Conservation (phyloP, 202 grass and related monocot species). For the Carex sylvatica region DNA sequence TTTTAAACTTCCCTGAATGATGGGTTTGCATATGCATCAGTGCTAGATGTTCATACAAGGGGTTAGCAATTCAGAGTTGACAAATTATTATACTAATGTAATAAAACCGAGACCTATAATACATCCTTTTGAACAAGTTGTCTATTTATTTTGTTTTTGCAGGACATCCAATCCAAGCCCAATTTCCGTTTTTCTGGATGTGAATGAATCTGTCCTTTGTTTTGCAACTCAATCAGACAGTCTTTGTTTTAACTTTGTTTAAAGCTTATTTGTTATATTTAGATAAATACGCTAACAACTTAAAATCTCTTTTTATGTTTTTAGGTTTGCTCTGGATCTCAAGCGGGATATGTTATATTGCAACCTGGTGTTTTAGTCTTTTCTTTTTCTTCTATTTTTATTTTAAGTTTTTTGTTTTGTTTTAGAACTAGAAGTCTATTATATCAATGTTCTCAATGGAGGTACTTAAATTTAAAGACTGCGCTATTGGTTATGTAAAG, state of each 20-base stretch:
- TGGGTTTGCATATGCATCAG: not conserved
- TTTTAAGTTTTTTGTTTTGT: not conserved
- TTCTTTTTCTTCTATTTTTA: not conserved
- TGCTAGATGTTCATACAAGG: not conserved
- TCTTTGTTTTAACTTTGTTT: not conserved
- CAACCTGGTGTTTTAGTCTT: not conserved
- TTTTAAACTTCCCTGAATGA: not conserved
- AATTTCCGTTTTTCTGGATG: slow-evolving; percentile 10
- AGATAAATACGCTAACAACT: not conserved
- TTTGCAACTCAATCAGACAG: slow-evolving; percentile 6
- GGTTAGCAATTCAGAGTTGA: not conserved
- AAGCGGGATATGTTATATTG: not conserved
- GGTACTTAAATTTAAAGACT: not conserved
- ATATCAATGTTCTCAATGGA: not conserved
- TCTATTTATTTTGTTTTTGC: slow-evolving; percentile 16
- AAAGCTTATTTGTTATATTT: not conserved
- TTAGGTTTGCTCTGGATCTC: not conserved
- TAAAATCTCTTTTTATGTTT: not conserved
- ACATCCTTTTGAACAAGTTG: not conserved
- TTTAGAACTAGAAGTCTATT: not conserved
- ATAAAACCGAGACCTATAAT: not conserved
- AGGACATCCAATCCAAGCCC: not conserved
- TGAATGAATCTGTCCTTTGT: not conserved
- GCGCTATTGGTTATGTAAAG: not conserved
- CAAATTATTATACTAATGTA: not conserved